These are phyloP conservation scores for Penicillium rolfsii DNA, from an alignment of 2,329 filamentous ascomycete species.

Conservation along the genomic window DNA sequence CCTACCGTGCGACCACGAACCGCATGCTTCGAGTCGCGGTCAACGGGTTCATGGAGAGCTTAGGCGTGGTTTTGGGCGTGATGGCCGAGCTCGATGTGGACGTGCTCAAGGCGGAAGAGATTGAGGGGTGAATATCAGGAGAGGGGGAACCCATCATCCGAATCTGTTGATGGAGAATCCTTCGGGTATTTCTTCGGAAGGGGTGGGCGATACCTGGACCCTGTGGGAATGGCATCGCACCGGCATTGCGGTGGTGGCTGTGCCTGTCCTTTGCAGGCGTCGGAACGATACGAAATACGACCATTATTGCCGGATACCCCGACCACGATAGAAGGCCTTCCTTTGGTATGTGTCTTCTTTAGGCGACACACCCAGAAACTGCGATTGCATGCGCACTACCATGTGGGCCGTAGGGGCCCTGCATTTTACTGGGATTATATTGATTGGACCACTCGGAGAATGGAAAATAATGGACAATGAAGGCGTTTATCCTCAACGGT, in stretches of 20 bases:
- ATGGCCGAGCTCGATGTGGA: conserved; percentile 91
- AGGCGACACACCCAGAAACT: not conserved
- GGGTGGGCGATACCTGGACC: not conserved
- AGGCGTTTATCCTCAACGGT: not conserved
- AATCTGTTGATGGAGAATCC: not conserved
- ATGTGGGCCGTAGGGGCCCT: not conserved
- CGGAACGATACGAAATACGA: not conserved
- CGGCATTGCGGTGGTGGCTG: conserved; percentile 4
- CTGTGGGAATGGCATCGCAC: not conserved
- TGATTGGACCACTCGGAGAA: not conserved
- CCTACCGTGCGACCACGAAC: conserved; percentile 88
- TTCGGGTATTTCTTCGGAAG: not conserved
- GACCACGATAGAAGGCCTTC: too few species aligned
- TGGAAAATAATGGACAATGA: not conserved
- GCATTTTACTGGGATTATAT: not conserved
- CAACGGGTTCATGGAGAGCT: conserved; percentile 92
- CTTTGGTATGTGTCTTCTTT: not conserved
- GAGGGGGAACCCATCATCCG: not conserved
- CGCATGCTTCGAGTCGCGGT: conserved; percentile 95
- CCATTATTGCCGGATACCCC: not conserved
- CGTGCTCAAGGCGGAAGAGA: conserved; percentile 59
- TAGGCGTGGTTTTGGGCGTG: conserved; percentile 80
- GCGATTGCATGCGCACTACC: not conserved
- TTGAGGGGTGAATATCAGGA: conserved; percentile 27
- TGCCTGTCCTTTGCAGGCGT: not conserved